Evolutionary conservation across 2,329 filamentous ascomycete genomes (phyloP).

Genomic region (Knufia fluminis): DNA sequence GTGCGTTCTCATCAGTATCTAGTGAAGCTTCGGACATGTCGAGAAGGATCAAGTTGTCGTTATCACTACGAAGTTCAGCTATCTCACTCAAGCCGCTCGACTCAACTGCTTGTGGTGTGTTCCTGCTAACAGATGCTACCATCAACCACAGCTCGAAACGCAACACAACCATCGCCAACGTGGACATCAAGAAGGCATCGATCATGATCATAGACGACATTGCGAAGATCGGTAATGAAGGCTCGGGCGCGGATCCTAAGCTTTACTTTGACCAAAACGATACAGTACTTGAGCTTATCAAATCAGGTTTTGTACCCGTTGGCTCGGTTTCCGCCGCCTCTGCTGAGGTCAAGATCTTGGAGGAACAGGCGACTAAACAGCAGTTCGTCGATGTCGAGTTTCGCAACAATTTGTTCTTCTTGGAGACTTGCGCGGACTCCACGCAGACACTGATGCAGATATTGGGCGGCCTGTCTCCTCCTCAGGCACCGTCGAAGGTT

Average conservation of each 20-base stretch:
- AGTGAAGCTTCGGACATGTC: slow-evolving; percentile 17
- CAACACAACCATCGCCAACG: slow-evolving; percentile 51
- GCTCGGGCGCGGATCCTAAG: slow-evolving; percentile 25
- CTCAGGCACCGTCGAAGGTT: slow-evolving; percentile 69
- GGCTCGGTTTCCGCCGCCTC: slow-evolving; percentile 79
- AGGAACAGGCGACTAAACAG: slow-evolving; percentile 47
- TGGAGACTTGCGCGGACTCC: slow-evolving; percentile 95
- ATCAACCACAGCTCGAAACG: slow-evolving; percentile 58
- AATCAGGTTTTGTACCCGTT: slow-evolving; percentile 72
- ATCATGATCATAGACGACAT: slow-evolving; percentile 74
- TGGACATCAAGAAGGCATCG: slow-evolving; percentile 70
- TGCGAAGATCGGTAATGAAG: slow-evolving; percentile 33
- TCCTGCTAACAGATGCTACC: slow-evolving; percentile 70
- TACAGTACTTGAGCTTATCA: slow-evolving; percentile 43
- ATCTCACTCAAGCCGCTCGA: slow-evolving; percentile 76
- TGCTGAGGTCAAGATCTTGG: slow-evolving; percentile 52
- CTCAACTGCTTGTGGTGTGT: slow-evolving; percentile 62
- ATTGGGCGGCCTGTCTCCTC: slow-evolving; percentile 70
- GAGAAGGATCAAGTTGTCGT: slow-evolving; percentile 44
- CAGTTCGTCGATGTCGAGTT: slow-evolving; percentile 71
- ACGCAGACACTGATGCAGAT: slow-evolving; percentile 82
- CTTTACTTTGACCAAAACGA: slow-evolving; percentile 28
- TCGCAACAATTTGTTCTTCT: slow-evolving; percentile 72
- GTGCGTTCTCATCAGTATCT: slow-evolving; percentile 15
- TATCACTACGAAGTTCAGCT: slow-evolving; percentile 73